Base-by-base conservation (phyloP, 1,284 basidiomycete species). In the Neonothopanus nambi region DNA sequence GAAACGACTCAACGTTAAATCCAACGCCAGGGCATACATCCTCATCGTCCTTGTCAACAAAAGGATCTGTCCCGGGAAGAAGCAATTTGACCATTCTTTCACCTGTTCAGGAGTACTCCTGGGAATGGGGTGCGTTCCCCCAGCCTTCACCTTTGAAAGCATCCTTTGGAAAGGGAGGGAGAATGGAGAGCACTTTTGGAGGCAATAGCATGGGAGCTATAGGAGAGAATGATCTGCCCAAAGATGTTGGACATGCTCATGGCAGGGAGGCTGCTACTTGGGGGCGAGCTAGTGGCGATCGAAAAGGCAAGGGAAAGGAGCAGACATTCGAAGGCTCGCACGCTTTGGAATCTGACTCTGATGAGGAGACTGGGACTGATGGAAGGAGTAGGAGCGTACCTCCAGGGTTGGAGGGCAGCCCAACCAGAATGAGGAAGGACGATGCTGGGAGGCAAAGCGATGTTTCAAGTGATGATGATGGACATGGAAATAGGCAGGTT, bases 91-190 rank as follows among this genome's bases (percentile, higher is more conserved):
- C 41, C 28, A 49, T 28, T 20, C 49, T 50, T 7, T 53, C 56
- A 56, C 53, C 48, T 59, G 45, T 54, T 3, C 82, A 82, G 52
- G 84, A 88, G 63, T 91, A 91, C 63, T 87, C 86, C 3, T 92
- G 89, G 90, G 89, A 92, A 59, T 91, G 89, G 90, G 89, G 89
- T 33, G 84, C 79, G 17, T 91, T 92, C 63, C 90, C 89, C n/a
- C 86, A 87, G 62, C 85, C 81, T 18, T 89, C 88, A 8, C 87
- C 85, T 1, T 70, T 84, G 62, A 79, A 79, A 48, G 60, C 78
- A 0, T 72, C 77, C 5, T 84, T 87, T 62, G 66, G 72, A 18
- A 73, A 74, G 51, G 65, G 68, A 6, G 67, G 66, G 5, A 61
- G 70, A 36, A 48, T 70, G 3, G 68, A 74, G 49, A 50, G 28